Percentiles rank a stretch among this genome's conserved stretches.
Evolutionary conservation across 2,329 filamentous ascomycete species (phyloP).

Genomic region (Paecilomyces dactylethromorphus): DNA sequence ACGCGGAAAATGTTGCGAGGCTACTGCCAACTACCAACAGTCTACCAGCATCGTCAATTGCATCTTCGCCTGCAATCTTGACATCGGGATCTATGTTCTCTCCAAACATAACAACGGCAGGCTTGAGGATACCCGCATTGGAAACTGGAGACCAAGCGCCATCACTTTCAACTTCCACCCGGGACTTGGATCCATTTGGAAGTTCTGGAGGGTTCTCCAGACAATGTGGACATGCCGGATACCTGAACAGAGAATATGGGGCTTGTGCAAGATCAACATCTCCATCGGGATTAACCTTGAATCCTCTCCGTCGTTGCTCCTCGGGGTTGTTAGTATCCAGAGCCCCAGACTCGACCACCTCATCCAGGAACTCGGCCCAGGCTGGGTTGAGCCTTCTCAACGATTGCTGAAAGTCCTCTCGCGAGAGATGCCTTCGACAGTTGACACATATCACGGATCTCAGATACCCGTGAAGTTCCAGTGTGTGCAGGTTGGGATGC

Average conservation of each 20-base stretch:
- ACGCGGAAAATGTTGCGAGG: slow-evolving; percentile 90
- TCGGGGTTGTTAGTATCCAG: slow-evolving; percentile 70
- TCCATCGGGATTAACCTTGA: slow-evolving; percentile 87
- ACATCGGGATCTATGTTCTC: slow-evolving; percentile 68
- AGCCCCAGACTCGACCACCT: slow-evolving; percentile 67
- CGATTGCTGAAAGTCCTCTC: slow-evolving; percentile 68
- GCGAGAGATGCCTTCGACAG: slow-evolving; percentile 65
- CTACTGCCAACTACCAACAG: slow-evolving; percentile 82
- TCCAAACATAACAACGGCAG: slow-evolving; percentile 93
- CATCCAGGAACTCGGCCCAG: slow-evolving; percentile 71
- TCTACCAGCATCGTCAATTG: slow-evolving; percentile 68
- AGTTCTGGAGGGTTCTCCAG: slow-evolving; percentile 55
- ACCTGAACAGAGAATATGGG: slow-evolving; percentile 83
- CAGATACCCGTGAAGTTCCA: slow-evolving; percentile 89
- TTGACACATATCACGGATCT: slow-evolving; percentile 73
- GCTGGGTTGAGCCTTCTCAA: slow-evolving; percentile 74
- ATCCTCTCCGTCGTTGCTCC: slow-evolving; percentile 59
- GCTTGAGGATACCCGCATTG: slow-evolving; percentile 77
- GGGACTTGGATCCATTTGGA: slow-evolving; percentile 48
- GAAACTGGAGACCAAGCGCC: slow-evolving; percentile 67
- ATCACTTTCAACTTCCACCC: slow-evolving; percentile 66
- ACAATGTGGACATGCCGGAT: slow-evolving; percentile 82
- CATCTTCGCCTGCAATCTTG: slow-evolving; percentile 70
- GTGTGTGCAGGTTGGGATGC: slow-evolving; percentile 66
- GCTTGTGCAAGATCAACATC: slow-evolving; percentile 86